These are phyloP conservation scores for Suhomyces faveliae DNA, from an alignment of 805 yeast genomes.

Conservation along the genomic window DNA sequence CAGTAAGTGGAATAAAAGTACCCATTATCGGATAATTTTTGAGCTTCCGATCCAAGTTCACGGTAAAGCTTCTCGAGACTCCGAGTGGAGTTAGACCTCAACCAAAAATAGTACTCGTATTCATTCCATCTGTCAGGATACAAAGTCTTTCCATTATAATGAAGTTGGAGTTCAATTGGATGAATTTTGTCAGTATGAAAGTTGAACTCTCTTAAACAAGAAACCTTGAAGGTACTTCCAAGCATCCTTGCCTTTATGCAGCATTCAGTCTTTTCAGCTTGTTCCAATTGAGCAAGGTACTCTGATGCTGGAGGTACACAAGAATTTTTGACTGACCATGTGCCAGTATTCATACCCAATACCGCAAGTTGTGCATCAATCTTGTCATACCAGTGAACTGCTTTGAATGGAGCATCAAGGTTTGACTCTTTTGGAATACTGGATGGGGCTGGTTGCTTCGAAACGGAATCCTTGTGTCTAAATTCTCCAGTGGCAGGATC, in stretches of 20 bases:
- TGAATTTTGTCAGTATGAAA: not conserved
- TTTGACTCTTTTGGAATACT: not conserved
- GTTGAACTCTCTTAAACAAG: not conserved
- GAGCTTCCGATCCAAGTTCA: not conserved
- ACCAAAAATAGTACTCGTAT: not conserved
- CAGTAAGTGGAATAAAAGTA: not conserved
- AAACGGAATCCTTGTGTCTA: not conserved
- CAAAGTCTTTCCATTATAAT: not conserved
- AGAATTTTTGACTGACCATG: not conserved
- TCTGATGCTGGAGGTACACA: not conserved
- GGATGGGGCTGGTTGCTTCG: not conserved
- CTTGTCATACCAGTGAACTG: slow-evolving; percentile 1
- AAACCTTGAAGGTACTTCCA: not conserved
- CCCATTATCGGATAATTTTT: not conserved
- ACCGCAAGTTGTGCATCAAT: not conserved
- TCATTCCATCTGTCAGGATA: not conserved
- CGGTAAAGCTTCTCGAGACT: not conserved
- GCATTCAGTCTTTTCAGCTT: not conserved
- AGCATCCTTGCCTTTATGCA: not conserved
- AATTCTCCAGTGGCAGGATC: not conserved
- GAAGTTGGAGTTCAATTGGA: not conserved
- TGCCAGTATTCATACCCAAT: not conserved
- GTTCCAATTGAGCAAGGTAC: not conserved
- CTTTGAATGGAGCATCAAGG: not conserved
- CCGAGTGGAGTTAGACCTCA: not conserved